These are phyloP conservation scores for Paramarasmius palmivorus DNA, from an alignment of 1,284 basidiomycete genomes.

Conservation along the genomic window DNA sequence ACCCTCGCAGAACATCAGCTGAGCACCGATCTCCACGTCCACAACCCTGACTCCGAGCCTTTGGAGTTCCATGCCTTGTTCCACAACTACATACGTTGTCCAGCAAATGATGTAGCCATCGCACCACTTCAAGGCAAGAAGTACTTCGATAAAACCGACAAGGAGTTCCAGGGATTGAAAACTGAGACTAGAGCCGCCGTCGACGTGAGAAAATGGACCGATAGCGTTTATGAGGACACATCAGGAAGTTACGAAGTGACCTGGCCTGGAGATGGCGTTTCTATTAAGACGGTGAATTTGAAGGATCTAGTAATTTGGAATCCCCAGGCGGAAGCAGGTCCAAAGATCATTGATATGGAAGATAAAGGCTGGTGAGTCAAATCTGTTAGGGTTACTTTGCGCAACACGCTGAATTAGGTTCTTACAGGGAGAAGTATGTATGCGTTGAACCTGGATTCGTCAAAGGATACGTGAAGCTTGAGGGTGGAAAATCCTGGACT, in stretches of 20 bases:
- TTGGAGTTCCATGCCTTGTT: slow-evolving; percentile 87
- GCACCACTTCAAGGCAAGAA: slow-evolving; percentile 57
- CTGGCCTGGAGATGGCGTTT: slow-evolving; percentile 60
- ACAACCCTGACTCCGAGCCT: slow-evolving; percentile 56
- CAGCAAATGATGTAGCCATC: slow-evolving; percentile 56
- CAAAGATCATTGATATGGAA: slow-evolving; percentile 84
- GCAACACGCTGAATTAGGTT: slow-evolving; percentile 10
- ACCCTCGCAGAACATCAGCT: slow-evolving; percentile 76
- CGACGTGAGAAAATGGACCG: slow-evolving; percentile 65
- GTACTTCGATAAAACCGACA: slow-evolving; percentile 81
- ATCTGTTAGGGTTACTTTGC: slow-evolving; percentile 5
- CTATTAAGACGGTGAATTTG: slow-evolving; percentile 61
- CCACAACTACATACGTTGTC: slow-evolving; percentile 83
- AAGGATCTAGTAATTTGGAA: slow-evolving; percentile 89
- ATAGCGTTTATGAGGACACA: slow-evolving; percentile 74
- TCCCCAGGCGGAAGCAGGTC: slow-evolving; percentile 67
- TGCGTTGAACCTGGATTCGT: slow-evolving; percentile 89
- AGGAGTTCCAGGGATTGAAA: slow-evolving; percentile 59
- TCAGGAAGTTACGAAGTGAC: slow-evolving; percentile 54
- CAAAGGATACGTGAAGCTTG: slow-evolving; percentile 59
- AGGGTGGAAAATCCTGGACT: slow-evolving; percentile 68
- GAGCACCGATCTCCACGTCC: slow-evolving; percentile 77
- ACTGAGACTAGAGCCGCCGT: slow-evolving; percentile 60
- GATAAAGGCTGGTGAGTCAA: slow-evolving; percentile 74
- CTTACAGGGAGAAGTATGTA: slow-evolving; percentile 71